Evolutionary conservation across 2,329 filamentous ascomycete genomes (phyloP), one percentile per base, ranked within the genome.

Genomic region (Aureobasidium uvarum): DNA sequence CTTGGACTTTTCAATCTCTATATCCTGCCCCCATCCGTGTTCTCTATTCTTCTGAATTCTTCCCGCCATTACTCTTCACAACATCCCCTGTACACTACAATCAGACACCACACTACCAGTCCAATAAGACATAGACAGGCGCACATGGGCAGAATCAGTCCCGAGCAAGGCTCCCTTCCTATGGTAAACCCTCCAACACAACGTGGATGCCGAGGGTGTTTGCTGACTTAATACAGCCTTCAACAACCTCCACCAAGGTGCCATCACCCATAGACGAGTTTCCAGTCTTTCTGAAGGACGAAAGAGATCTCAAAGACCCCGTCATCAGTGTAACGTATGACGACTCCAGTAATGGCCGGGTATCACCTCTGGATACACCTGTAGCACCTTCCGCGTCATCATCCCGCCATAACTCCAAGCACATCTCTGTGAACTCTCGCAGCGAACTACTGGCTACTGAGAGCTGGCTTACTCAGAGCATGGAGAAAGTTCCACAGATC

Each of bases 381-480:
- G 60, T 45, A 63, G 11, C 60, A 52, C 60, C 60, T 58, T 36
- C 60, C 60, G 60, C 48, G 60, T 52, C 48, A 52, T 66, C 67
- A 38, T 73, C 71, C 18, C 54, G 70, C n/a, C 72, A 73, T 70
- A 72, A 72, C 45, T 72, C 72, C 16, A 68, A 72, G 55, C 73
- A 74, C 31, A 70, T 75, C 46, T 74, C 73, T 25, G 67, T 74
- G 6, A 72, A 75, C 56, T 73, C 71, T 18, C 62, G 69, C 59
- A 70, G 72, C 0, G 71, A 75, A 36, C 70, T 72, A 7, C 64
- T 73, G 18, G 69, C 68, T 14, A 67, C 66, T 8, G 67, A 70
- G 25, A 69, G 64, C 51, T 64, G 70, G 39, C 69, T 67, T 48
- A 66, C 68, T 36, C 67, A 68, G 13, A 66, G 67, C 36, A 65